Evolutionary conservation across 192 early-diverging fungal genomes (phyloP).

Genomic region (Rhizophlyctis rosea): DNA sequence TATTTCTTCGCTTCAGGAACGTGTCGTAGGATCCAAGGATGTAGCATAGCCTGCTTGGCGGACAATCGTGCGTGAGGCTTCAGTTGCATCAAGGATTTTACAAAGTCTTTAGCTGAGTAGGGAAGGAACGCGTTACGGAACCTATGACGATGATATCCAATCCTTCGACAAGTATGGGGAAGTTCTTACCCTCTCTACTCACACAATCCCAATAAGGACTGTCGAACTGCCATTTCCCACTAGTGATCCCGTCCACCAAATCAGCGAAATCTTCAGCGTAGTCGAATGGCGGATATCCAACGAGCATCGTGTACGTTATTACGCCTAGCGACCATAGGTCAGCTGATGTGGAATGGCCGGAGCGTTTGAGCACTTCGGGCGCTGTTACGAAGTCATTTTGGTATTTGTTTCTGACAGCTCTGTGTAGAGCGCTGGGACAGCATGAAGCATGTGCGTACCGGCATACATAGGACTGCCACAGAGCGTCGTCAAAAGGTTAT

Average conservation of each 20-base stretch:
- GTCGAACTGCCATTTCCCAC: conserved; percentile 65
- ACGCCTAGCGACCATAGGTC: conserved; percentile 94
- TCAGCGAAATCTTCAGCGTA: conserved; percentile 48
- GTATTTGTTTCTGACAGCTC: neutral
- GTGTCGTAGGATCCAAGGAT: conserved; percentile 37
- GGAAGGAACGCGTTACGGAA: neutral
- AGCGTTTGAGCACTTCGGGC: conserved; percentile 70
- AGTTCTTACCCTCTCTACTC: conserved; percentile 39
- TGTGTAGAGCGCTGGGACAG: neutral
- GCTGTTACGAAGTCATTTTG: conserved; percentile 52
- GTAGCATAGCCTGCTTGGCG: conserved; percentile 26
- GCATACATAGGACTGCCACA: conserved; percentile 55
- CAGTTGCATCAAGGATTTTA: conserved; percentile 36
- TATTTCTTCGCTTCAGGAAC: no score
- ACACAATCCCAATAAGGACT: conserved; percentile 72
- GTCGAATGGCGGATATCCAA: conserved; percentile 78
- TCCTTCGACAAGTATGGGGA: neutral
- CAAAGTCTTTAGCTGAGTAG: conserved; percentile 42
- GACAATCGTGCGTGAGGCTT: conserved; percentile 40
- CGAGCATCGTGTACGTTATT: conserved; percentile 79
- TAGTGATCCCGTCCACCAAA: conserved; percentile 48
- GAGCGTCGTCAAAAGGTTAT: conserved; percentile 44
- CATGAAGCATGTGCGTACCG: conserved; percentile 28
- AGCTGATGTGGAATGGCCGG: conserved; percentile 61
- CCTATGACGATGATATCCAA: neutral